phyloP scores from a whole-genome alignment of 2,329 filamentous ascomycete genomes.

The Xylaria sp. region DNA sequence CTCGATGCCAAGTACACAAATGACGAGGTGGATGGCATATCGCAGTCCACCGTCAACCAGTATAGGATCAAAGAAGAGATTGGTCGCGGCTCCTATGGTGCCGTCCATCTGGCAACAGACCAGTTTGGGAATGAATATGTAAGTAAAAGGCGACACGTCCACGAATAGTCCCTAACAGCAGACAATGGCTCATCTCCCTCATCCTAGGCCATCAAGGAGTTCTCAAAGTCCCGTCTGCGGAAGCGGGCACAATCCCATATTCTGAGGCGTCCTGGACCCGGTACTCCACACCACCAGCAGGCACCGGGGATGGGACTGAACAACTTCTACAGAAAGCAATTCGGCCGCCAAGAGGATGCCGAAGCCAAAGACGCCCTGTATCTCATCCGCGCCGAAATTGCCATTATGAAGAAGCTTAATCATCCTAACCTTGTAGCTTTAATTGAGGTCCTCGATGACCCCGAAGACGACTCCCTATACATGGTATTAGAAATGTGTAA shows the following conservation, averaged over 20 bases:
- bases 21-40: conserved; percentile 77
- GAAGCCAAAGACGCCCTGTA: conserved; percentile 76
- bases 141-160: conserved; percentile 50
- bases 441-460: conserved; percentile 94
- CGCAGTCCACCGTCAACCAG: conserved; percentile 90
- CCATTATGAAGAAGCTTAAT: conserved; percentile 98
- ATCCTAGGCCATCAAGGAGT: conserved; percentile 88
- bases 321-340: conserved; percentile 38
- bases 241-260: conserved; percentile 92
- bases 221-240: conserved; percentile 88
- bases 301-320: conserved; percentile 39
- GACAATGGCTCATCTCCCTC: conserved; percentile 24
- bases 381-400: conserved; percentile 93
- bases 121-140: conserved; percentile 94
- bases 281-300: conserved; percentile 50
- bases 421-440: conserved; percentile 93
- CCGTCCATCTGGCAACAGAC: conserved; percentile 88
- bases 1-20: conserved; percentile 87
- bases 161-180: neutral
- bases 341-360: conserved; percentile 53
- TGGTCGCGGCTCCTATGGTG: conserved; percentile 92
- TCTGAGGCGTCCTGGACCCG: conserved; percentile 57
- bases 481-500: conserved; percentile 99
- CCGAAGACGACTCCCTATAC: conserved; percentile 92
- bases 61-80: conserved; percentile 95